Percentiles rank a stretch among this genome's conserved stretches.
phyloP scores from a whole-genome alignment of 2,329 filamentous ascomycete genomes.

The Ascochyta fabae region DNA sequence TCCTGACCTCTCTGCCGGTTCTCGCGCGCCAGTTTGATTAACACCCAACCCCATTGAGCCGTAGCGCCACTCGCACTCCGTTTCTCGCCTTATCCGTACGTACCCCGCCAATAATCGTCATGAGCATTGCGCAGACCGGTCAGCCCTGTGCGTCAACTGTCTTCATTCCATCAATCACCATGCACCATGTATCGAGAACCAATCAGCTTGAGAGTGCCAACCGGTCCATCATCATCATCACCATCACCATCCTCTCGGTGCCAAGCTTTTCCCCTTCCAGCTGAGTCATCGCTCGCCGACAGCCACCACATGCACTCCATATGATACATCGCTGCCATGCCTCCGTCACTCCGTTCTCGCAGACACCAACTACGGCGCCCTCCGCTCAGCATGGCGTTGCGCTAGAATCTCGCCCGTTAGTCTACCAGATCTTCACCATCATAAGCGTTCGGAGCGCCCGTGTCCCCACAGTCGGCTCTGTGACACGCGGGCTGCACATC shows the following conservation, averaged over 20 bases:
- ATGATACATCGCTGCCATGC: not conserved
- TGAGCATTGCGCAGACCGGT: slow-evolving; percentile 4
- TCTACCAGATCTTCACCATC: slow-evolving; percentile 21
- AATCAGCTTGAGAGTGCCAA: not conserved
- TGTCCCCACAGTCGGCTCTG: slow-evolving; percentile 31
- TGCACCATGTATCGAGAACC: not conserved
- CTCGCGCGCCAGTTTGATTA: slow-evolving; percentile 31
- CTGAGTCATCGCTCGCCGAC: not conserved
- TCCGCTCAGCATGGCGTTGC: slow-evolving; percentile 16
- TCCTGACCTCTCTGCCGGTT: slow-evolving; percentile 32
- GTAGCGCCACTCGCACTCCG: slow-evolving; percentile 16
- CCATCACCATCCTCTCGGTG: not conserved
- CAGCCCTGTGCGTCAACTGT: slow-evolving; percentile 5
- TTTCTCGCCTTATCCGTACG: slow-evolving; percentile 25
- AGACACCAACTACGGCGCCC: slow-evolving; percentile 12
- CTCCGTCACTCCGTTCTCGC: not conserved
- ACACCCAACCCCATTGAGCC: slow-evolving; percentile 23
- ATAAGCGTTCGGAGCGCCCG: slow-evolving; percentile 34
- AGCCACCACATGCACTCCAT: not conserved
- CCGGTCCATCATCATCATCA: not conserved
- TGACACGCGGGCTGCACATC: slow-evolving; percentile 38
- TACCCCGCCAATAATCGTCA: slow-evolving; percentile 18
- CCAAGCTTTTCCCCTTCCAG: not conserved
- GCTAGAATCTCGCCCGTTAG: slow-evolving; percentile 32
- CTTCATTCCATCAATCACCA: slow-evolving; percentile 11